A percentile compares a stretch with the other conserved stretches of the same genome.
These are phyloP conservation scores for Penicillium sp. DNA, from an alignment of 2,329 filamentous ascomycete genomes.

Conservation along the genomic window DNA sequence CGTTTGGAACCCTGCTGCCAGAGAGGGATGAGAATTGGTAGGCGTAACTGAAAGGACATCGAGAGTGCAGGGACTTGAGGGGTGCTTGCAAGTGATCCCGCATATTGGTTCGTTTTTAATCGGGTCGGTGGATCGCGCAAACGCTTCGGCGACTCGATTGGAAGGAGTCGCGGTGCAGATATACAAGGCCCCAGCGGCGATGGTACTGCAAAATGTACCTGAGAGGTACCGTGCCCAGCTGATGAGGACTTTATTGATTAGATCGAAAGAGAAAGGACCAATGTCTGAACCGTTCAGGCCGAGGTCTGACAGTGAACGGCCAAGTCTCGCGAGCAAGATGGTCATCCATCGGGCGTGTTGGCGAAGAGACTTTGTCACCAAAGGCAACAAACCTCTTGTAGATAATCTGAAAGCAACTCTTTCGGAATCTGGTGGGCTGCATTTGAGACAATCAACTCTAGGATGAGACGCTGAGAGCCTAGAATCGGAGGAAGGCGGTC, in stretches of 20 bases:
- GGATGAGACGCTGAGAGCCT: neutral
- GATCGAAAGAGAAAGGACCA: neutral
- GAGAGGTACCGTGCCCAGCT: neutral
- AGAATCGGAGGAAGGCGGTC: neutral
- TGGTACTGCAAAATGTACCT: neutral
- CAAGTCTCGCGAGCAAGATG: neutral
- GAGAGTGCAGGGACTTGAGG: neutral
- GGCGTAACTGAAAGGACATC: neutral
- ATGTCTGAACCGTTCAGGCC: neutral
- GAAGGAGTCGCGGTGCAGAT: neutral
- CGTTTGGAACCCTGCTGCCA: neutral
- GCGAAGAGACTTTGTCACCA: neutral
- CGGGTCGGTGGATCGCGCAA: neutral
- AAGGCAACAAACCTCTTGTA: neutral
- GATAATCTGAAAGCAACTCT: neutral
- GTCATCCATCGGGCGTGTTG: neutral
- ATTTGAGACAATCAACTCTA: neutral
- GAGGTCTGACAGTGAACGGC: neutral
- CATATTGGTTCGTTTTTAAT: neutral
- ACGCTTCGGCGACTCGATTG: neutral
- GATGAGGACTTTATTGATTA: neutral
- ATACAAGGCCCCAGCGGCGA: constrained; percentile 1
- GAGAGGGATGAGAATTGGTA: neutral
- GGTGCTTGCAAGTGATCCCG: neutral
- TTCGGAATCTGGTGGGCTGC: neutral